Conservation (phyloP, 129 eudicot species). For the Saussurea involucrata region DNA sequence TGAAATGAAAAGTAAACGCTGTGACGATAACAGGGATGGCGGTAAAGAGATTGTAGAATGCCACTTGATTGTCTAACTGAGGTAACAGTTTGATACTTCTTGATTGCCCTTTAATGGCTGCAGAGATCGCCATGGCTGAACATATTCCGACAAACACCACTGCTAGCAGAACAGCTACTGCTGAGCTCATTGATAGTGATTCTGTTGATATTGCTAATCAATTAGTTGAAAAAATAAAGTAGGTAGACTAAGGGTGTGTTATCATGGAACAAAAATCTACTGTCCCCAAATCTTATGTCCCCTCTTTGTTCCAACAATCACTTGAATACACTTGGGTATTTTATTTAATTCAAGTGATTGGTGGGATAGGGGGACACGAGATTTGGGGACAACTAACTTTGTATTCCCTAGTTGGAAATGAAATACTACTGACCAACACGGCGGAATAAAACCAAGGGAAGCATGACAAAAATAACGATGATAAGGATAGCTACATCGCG, state of each 20-base stretch:
- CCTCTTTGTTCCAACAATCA: not conserved
- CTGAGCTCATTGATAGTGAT: slow-evolving; percentile 74
- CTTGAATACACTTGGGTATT: not conserved
- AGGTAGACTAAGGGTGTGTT: not conserved
- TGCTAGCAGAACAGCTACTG: slow-evolving; percentile 77
- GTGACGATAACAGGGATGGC: slow-evolving; percentile 92
- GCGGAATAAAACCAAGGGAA: slow-evolving; percentile 79
- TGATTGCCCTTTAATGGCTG: slow-evolving; percentile 62
- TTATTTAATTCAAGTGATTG: not conserved
- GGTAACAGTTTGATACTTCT: slow-evolving; percentile 55
- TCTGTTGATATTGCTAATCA: slow-evolving; percentile 33
- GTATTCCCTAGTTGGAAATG: not conserved
- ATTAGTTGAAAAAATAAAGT: not conserved
- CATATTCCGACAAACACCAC: slow-evolving; percentile 84
- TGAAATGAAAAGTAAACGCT: slow-evolving; percentile 96
- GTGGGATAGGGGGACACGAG: not conserved
- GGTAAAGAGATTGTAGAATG: slow-evolving; percentile 86
- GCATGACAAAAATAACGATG: slow-evolving; percentile 60
- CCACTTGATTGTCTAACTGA: slow-evolving; percentile 47
- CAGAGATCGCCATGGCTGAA: slow-evolving; percentile 78
- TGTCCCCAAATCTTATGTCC: not conserved
- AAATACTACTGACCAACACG: slow-evolving; percentile 73
- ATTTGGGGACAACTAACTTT: not conserved
- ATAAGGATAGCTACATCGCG: slow-evolving; percentile 64
- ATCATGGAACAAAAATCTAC: not conserved